These are phyloP conservation scores for Selenicereus undatus DNA, from an alignment of 148 eudicot species.

Conservation along the genomic window DNA sequence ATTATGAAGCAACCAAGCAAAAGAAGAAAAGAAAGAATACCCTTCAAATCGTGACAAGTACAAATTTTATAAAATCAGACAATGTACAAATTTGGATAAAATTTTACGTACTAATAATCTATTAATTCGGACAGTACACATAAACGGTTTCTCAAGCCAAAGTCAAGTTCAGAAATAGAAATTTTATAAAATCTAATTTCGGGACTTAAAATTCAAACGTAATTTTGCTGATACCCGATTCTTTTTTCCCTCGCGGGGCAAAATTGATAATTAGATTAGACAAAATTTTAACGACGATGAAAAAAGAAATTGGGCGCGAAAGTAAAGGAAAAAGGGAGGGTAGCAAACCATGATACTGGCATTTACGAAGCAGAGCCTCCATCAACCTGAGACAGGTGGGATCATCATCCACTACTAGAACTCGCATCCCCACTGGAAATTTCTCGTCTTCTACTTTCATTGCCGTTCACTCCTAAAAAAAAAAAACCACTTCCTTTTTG, in stretches of 20 bases:
- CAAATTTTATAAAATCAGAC: too few relatives aligned
- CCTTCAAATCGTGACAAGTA: too few relatives aligned
- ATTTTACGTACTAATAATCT: too few relatives aligned
- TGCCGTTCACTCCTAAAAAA: not conserved
- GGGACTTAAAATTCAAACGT: too few relatives aligned
- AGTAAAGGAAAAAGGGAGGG: not conserved
- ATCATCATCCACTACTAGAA: conserved; percentile 89
- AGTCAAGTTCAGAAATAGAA: too few relatives aligned
- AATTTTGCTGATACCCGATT: too few relatives aligned
- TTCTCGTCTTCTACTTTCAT: conserved; percentile 24
- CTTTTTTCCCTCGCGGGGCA: too few relatives aligned
- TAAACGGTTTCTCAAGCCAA: too few relatives aligned
- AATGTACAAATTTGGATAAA: too few relatives aligned
- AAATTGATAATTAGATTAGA: not conserved
- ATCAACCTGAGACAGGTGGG: conserved; percentile 58
- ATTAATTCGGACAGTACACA: too few relatives aligned
- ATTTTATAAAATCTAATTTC: too few relatives aligned
- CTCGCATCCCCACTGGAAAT: conserved; percentile 77
- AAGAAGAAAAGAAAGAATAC: not conserved
- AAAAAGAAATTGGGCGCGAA: not conserved
- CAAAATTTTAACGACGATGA: too few relatives aligned
- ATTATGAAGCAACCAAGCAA: not conserved
- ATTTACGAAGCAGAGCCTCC: conserved; percentile 58
- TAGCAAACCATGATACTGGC: conserved; percentile 65
- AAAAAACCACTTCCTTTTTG: not conserved